phyloP scores from a whole-genome alignment of 2,329 filamentous ascomycete species.

The Drechslerella coelobrocha region DNA sequence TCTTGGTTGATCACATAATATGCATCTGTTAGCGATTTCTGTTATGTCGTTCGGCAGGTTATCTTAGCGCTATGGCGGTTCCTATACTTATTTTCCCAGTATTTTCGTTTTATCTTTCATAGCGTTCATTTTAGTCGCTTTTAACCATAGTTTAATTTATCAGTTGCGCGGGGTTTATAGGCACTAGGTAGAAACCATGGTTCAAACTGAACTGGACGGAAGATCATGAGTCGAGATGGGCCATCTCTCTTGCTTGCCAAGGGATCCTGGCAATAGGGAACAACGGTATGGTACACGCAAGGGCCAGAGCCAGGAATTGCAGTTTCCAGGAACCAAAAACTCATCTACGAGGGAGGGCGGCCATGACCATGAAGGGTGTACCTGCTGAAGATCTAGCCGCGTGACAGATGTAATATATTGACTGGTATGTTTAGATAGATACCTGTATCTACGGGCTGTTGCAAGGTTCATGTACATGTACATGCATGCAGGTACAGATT shows the following conservation, averaged over 20 bases:
- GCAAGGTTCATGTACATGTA: background rate
- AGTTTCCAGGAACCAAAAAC: slow-evolving; percentile 35
- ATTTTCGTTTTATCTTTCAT: too few relatives aligned
- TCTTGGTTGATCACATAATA: too few relatives aligned
- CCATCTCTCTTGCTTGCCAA: background rate
- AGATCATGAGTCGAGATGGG: background rate
- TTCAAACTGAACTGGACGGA: background rate
- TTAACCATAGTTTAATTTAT: too few relatives aligned
- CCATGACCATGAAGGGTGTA: slow-evolving; percentile 4
- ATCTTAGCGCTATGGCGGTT: too few relatives aligned
- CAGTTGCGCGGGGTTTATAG: too few relatives aligned
- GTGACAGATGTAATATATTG: background rate
- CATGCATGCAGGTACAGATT: background rate
- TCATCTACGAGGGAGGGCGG: slow-evolving; percentile 4
- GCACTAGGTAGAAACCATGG: too few relatives aligned
- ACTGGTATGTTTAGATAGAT: background rate
- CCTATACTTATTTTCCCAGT: too few relatives aligned
- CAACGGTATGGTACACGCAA: background rate
- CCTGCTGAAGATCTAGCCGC: slow-evolving; percentile 8
- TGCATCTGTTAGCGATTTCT: too few relatives aligned
- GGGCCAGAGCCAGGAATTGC: too few relatives aligned
- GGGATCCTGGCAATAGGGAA: slow-evolving; percentile 16
- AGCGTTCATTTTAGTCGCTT: too few relatives aligned
- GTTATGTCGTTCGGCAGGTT: too few relatives aligned
- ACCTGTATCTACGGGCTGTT: background rate